phyloP scores from a whole-genome alignment of 345 rosid genomes.

The Fremontodendron californicum region DNA sequence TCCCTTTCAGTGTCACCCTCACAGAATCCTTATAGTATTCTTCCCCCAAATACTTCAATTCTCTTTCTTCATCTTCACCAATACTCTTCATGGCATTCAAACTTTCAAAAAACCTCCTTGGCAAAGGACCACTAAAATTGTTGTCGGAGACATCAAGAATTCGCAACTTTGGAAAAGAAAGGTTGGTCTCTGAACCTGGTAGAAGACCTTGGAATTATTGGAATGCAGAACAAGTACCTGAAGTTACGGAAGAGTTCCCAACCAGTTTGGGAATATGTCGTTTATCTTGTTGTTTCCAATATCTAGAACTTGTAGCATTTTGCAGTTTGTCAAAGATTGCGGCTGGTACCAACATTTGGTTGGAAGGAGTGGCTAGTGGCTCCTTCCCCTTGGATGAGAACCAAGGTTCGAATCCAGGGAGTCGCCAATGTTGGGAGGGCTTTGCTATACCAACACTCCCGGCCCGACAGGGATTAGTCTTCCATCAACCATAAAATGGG shows the following conservation, averaged over 20 bases:
- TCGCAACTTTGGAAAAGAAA: slow-evolving; percentile 19
- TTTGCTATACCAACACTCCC: no score
- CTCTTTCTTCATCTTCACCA: neutral
- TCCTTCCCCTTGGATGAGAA: no score
- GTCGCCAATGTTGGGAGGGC: no score
- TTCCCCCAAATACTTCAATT: neutral
- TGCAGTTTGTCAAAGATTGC: slow-evolving; percentile 15
- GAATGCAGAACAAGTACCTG: slow-evolving; percentile 22
- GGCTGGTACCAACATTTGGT: no score
- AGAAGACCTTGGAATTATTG: slow-evolving; percentile 24
- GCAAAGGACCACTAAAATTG: slow-evolving; percentile 27
- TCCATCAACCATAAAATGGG: no score
- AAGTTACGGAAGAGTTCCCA: slow-evolving; percentile 21
- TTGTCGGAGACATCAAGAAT: slow-evolving; percentile 30
- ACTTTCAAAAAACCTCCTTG: neutral
- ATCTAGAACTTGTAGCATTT: slow-evolving; percentile 22
- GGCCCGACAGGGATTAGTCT: no score
- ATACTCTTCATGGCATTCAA: neutral
- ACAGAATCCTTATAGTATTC: neutral
- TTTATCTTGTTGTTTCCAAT: slow-evolving; percentile 26
- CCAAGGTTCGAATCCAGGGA: no score
- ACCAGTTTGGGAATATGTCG: slow-evolving; percentile 25
- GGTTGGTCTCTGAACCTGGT: neutral
- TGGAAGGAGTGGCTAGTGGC: no score
- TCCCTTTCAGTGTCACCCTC: slow-evolving; percentile 7